Conservation (phyloP, 768 basidiomycete species). For the Imleria badia region DNA sequence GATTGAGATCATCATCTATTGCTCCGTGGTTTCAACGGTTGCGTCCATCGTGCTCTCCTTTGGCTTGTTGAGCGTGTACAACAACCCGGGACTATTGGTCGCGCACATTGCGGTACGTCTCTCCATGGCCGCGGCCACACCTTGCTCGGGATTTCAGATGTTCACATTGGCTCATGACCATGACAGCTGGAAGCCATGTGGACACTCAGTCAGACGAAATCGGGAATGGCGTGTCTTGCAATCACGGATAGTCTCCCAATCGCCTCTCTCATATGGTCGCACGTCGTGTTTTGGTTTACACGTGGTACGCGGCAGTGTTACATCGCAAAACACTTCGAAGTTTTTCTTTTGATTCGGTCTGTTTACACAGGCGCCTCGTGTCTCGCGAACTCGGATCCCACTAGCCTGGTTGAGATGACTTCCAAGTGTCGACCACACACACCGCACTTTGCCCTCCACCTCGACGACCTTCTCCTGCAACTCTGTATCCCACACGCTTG, state of each 20-base stretch:
- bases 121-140: background rate
- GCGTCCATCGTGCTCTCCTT: conserved; percentile 16
- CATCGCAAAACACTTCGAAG: too few relatives aligned
- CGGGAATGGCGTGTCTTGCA: conserved; percentile 8
- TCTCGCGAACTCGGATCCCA: too few relatives aligned
- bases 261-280: conserved; percentile 18
- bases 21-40: conserved; percentile 7
- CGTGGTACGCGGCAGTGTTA: too few relatives aligned
- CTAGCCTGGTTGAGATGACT: too few relatives aligned
- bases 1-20: conserved; percentile 14
- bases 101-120: conserved; percentile 10
- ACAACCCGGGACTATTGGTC: background rate
- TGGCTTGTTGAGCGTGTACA: conserved; percentile 10
- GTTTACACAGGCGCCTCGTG: too few relatives aligned
- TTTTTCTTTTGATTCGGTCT: background rate
- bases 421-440: too few relatives aligned
- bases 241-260: conserved; percentile 17
- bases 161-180: background rate
- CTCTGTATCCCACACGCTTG: too few relatives aligned
- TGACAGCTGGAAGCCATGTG: conserved; percentile 4
- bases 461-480: too few relatives aligned
- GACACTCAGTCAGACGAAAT: background rate
- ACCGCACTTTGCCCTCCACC: too few relatives aligned
- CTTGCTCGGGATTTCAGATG: too few relatives aligned
- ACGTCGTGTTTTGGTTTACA: background rate